Evolutionary conservation across 805 yeast genomes (phyloP).

Genomic region (Tetrapisispora fleetii): DNA sequence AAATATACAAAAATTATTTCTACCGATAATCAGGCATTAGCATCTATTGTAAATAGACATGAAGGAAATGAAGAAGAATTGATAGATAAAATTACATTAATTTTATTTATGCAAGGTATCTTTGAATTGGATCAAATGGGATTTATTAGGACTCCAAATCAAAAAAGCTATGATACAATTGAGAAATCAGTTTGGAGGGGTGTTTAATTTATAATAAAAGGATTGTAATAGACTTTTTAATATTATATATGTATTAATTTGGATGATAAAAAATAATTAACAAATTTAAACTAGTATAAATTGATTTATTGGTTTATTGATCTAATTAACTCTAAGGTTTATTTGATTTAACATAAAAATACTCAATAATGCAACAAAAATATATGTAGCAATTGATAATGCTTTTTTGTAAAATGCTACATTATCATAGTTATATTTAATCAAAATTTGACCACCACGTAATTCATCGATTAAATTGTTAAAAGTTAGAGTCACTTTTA

Average conservation of each 20-base stretch:
- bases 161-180: constrained; percentile 22
- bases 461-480: constrained; percentile 62
- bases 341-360: constrained; percentile 41
- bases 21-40: constrained; percentile 19
- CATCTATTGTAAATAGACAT: constrained; percentile 17
- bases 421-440: constrained; percentile 53
- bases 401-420: constrained; percentile 55
- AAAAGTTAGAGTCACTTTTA: constrained; percentile 53
- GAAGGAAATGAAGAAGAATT: constrained; percentile 23
- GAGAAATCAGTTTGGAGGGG: constrained; percentile 31
- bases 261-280: constrained; percentile 6
- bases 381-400: constrained; percentile 47
- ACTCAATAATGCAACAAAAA: constrained; percentile 50
- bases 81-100: constrained; percentile 56
- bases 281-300: constrained; percentile 36
- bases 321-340: constrained; percentile 30
- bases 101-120: constrained; percentile 69
- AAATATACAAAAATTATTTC: constrained; percentile 19
- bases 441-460: constrained; percentile 42
- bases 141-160: constrained; percentile 47
- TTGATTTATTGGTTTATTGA: constrained; percentile 8
- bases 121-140: constrained; percentile 66
- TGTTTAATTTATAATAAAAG: constrained; percentile 18
- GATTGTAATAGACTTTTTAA: constrained; percentile 9
- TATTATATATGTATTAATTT: constrained; percentile 6